Percentiles rank a stretch among this genome's conserved stretches.
Evolutionary conservation across 345 rosid genomes (phyloP).

Genomic region (Camelina neglecta): DNA sequence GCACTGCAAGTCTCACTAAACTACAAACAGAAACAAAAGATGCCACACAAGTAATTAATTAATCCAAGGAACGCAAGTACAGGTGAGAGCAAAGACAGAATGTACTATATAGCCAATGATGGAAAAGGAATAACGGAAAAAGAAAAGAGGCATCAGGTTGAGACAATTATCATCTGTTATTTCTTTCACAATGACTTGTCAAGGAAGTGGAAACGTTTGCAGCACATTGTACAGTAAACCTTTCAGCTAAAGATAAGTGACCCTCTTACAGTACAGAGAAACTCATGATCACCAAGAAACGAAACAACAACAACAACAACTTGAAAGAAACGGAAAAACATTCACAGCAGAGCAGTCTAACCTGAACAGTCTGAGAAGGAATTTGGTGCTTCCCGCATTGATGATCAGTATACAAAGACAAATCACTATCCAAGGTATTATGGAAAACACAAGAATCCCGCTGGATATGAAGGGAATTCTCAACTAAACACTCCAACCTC

Average conservation of each 20-base stretch:
- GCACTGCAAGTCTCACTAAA: slow-evolving; percentile 39
- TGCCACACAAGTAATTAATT: slow-evolving; percentile 28
- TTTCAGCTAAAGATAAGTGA: slow-evolving; percentile 24
- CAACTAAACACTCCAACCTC: slow-evolving; percentile 75
- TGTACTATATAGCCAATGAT: slow-evolving; percentile 31
- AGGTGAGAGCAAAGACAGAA: neutral
- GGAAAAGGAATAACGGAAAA: slow-evolving; percentile 20
- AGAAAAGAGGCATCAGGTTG: slow-evolving; percentile 22
- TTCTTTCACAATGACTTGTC: slow-evolving; percentile 11
- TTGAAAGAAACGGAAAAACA: slow-evolving; percentile 13
- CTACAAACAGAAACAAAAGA: slow-evolving; percentile 37
- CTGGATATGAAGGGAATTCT: slow-evolving; percentile 65
- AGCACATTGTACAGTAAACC: slow-evolving; percentile 2
- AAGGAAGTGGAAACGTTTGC: slow-evolving; percentile 20
- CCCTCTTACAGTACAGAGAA: slow-evolving; percentile 18
- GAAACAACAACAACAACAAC: slow-evolving; percentile 15
- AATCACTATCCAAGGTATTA: slow-evolving; percentile 60
- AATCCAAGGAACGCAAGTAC: slow-evolving; percentile 10
- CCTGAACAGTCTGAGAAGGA: slow-evolving; percentile 76
- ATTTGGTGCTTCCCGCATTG: slow-evolving; percentile 66
- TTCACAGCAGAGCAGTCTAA: slow-evolving; percentile 42
- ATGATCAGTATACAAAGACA: slow-evolving; percentile 71
- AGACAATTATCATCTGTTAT: slow-evolving; percentile 28
- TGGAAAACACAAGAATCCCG: slow-evolving; percentile 67
- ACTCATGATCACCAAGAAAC: slow-evolving; percentile 23